Percentiles rank a stretch among this genome's conserved stretches.
Evolutionary conservation across 495 filamentous ascomycete genomes (phyloP).

Genomic region (Tirmania nivea): DNA sequence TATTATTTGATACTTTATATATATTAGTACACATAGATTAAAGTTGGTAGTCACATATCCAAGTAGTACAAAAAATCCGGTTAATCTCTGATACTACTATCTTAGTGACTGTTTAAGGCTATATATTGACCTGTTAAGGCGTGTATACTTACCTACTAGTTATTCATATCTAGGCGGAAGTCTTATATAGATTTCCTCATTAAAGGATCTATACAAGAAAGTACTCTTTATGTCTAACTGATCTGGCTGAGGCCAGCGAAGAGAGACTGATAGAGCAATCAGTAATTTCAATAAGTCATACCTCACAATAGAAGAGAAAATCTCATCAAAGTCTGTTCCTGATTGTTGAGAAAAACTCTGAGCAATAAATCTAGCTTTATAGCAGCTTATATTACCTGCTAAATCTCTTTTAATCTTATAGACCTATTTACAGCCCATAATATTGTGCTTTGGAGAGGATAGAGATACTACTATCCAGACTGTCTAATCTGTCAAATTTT

Average conservation of each 20-base stretch:
- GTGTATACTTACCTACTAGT: neutral
- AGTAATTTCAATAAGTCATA: slow-evolving; percentile 2
- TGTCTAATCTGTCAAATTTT: neutral
- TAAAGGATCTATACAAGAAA: slow-evolving; percentile 5
- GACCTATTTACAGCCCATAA: slow-evolving; percentile 9
- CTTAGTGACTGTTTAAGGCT: slow-evolving; percentile 11
- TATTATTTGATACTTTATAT: neutral
- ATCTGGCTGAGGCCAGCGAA: neutral
- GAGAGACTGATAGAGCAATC: slow-evolving; percentile 1
- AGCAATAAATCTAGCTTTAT: slow-evolving; percentile 13
- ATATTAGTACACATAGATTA: slow-evolving; percentile 1
- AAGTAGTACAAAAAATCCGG: neutral
- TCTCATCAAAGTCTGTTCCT: slow-evolving; percentile 16
- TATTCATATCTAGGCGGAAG: slow-evolving; percentile 5
- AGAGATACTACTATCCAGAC: neutral
- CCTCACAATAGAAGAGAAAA: slow-evolving; percentile 9
- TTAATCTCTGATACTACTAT: slow-evolving; percentile 5
- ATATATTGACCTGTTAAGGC: slow-evolving; percentile 2
- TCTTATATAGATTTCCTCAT: neutral
- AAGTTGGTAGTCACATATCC: slow-evolving; percentile 1
- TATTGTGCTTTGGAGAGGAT: neutral
- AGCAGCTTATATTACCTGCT: neutral
- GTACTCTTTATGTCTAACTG: slow-evolving; percentile 6
- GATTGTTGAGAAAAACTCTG: slow-evolving; percentile 12
- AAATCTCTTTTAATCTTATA: slow-evolving; percentile 9